These are phyloP conservation scores for Stephania japonica DNA, from an alignment of 164 flowering plant species.

Conservation along the genomic window DNA sequence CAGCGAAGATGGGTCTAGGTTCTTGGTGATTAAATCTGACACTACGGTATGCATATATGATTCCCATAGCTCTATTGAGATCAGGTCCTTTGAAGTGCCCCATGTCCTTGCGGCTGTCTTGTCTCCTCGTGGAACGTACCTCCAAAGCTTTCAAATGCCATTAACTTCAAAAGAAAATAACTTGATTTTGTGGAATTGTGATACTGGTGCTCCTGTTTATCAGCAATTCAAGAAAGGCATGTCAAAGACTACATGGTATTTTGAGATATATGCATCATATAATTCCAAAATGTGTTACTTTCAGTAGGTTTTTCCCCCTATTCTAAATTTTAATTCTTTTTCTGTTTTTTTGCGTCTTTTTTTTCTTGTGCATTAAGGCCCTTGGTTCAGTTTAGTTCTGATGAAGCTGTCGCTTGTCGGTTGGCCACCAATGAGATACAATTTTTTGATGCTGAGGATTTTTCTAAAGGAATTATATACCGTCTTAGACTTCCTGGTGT, in stretches of 20 bases:
- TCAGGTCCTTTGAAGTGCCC: conserved; percentile 55
- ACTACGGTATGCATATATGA: conserved; percentile 53
- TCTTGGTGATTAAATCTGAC: conserved; percentile 66
- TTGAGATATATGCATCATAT: neutral
- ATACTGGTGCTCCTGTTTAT: conserved; percentile 56
- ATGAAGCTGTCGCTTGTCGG: conserved; percentile 89
- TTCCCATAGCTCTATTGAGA: conserved; percentile 37
- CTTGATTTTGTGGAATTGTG: conserved; percentile 59
- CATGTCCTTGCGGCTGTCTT: conserved; percentile 56
- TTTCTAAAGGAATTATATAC: conserved; percentile 62
- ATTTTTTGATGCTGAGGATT: conserved; percentile 71
- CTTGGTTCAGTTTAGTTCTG: conserved; percentile 61
- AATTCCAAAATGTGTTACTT: too few relatives aligned
- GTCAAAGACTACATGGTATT: conserved; percentile 77
- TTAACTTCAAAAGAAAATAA: conserved; percentile 76
- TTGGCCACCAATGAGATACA: conserved; percentile 89
- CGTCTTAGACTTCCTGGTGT: conserved; percentile 76
- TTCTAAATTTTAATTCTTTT: neutral
- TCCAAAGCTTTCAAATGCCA: conserved; percentile 82
- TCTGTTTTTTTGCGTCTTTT: neutral
- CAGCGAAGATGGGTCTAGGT: conserved; percentile 72
- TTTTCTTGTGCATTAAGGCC: conserved; percentile 52
- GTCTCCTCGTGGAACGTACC: conserved; percentile 80
- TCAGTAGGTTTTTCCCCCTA: too few relatives aligned
- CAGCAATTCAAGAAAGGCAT: conserved; percentile 73